A percentile compares a stretch with the other conserved stretches of the same genome.
These are phyloP conservation scores for Tulasnella calospora DNA, from an alignment of 768 basidiomycete genomes.

Conservation along the genomic window DNA sequence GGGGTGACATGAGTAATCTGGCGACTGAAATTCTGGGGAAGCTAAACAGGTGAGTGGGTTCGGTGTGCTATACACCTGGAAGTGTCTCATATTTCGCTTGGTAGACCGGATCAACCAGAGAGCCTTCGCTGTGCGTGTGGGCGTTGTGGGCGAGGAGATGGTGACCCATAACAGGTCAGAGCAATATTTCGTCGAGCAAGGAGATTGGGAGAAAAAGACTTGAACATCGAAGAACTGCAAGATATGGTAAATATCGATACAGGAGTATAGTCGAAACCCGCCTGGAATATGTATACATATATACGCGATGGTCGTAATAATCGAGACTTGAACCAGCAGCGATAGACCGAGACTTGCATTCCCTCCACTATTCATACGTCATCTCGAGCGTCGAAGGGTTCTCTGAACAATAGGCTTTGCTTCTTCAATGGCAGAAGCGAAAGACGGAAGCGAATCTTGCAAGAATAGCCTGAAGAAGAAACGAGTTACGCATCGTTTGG, in stretches of 20 bases:
- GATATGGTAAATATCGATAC: too few relatives aligned
- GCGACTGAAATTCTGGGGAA: background rate
- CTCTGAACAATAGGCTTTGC: too few relatives aligned
- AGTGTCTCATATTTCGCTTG: background rate
- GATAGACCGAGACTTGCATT: too few relatives aligned
- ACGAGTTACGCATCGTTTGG: too few relatives aligned
- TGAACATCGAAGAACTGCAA: background rate
- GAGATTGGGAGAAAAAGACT: background rate
- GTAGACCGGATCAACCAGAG: background rate
- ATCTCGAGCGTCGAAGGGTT: too few relatives aligned
- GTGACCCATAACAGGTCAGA: background rate
- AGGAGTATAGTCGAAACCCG: background rate
- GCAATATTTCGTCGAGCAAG: too few relatives aligned
- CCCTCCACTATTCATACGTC: too few relatives aligned
- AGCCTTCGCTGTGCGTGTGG: background rate
- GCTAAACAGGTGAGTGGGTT: background rate
- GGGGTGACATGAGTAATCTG: conserved; percentile 3
- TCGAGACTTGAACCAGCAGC: too few relatives aligned
- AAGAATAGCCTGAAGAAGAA: too few relatives aligned
- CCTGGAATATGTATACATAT: background rate
- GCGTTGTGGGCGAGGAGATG: background rate
- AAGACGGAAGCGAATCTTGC: too few relatives aligned
- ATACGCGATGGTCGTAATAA: background rate
- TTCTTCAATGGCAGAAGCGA: too few relatives aligned
- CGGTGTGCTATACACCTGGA: background rate